Evolutionary conservation across 768 basidiomycete species (phyloP), one percentile per base, ranked within the genome.

Genomic region (Pholiota microspora): DNA sequence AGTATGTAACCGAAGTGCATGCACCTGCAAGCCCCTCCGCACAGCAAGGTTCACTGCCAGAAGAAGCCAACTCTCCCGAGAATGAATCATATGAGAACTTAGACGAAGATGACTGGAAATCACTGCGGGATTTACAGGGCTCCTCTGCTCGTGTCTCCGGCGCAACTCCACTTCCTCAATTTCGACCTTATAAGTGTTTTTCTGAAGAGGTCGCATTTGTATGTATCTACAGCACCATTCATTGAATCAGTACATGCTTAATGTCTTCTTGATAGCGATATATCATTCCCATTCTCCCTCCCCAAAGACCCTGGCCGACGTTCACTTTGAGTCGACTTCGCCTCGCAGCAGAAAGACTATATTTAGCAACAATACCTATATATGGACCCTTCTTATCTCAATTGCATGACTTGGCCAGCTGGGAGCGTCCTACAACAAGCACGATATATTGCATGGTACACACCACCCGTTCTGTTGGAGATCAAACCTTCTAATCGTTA

Each of bases 1-100:
- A 87, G 85, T 78, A 84, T 69, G 82, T 87, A 4, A 78, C 75
- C 9, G 86, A 88, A 67, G 81, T 85, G 51, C 71, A 67, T 36
- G 56, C 68, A 9, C 66, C 65, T 28, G 66, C 68, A 35, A 50
- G 58, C 18, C 65, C 62, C 46, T 25, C 56, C 13, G 53, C 53
- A 5, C 59, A 56, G 23, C 13, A 52, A 34, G n/a, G n/a, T 48
- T 31, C 25, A 13, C 49, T 40, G n/a, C 4, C 29, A 5, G 28
- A 23, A 16, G 23, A 48, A 35, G 45, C 23, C 16, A 18, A 7
- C 16, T 42, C 16, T 16, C 18, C 40, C 47, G 45, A 53, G 12
- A 27, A 40, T 12, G 16, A 46, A 13, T 35, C 34, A 7, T 23
- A 36, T 45, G n/a, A 25, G 10, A 29, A 49, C 9, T 18, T 10